A percentile compares a stretch with the other conserved stretches of the same genome.
phyloP scores from a whole-genome alignment of 148 eudicot species.

The Cornus kousa region DNA sequence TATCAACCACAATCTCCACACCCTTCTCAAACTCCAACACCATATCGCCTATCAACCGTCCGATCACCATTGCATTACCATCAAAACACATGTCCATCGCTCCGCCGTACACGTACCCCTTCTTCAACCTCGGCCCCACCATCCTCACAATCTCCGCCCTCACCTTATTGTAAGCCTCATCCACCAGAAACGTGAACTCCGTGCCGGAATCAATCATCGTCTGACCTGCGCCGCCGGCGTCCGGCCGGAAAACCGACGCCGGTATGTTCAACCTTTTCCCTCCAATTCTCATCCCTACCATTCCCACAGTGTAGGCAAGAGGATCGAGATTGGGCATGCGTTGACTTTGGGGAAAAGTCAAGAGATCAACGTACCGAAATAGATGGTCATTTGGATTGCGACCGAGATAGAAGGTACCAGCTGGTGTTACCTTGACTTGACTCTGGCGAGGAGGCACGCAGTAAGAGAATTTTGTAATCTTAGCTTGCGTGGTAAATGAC shows the following conservation, averaged over 20 bases:
- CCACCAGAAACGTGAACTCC: conserved; percentile 41
- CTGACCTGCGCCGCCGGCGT: conserved; percentile 49
- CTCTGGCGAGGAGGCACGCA: conserved; percentile 36
- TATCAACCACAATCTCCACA: conserved; percentile 30
- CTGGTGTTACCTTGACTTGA: conserved; percentile 5
- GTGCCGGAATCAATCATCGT: conserved; percentile 61
- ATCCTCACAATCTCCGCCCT: conserved; percentile 27
- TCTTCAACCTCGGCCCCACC: conserved; percentile 35
- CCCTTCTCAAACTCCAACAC: conserved; percentile 45
- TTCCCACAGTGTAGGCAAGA: conserved; percentile 40
- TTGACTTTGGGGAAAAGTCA: conserved; percentile 36
- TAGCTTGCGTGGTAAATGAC: conserved; percentile 46
- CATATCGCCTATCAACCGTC: conserved; percentile 43
- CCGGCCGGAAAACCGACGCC: conserved; percentile 28
- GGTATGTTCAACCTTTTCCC: conserved; percentile 24
- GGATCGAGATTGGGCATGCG: conserved; percentile 53
- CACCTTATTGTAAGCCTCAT: conserved; percentile 43
- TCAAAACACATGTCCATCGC: conserved; percentile 52
- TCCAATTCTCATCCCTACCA: conserved; percentile 39
- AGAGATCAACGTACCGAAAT: conserved; percentile 26
- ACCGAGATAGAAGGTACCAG: conserved; percentile 45
- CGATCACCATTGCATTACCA: conserved; percentile 30
- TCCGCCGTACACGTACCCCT: conserved; percentile 37
- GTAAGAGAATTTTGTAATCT: conserved; percentile 42
- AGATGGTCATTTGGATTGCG: conserved; percentile 32